These are phyloP conservation scores for Dioscorea zingiberensis DNA, from an alignment of 106 monocot species.

Conservation along the genomic window DNA sequence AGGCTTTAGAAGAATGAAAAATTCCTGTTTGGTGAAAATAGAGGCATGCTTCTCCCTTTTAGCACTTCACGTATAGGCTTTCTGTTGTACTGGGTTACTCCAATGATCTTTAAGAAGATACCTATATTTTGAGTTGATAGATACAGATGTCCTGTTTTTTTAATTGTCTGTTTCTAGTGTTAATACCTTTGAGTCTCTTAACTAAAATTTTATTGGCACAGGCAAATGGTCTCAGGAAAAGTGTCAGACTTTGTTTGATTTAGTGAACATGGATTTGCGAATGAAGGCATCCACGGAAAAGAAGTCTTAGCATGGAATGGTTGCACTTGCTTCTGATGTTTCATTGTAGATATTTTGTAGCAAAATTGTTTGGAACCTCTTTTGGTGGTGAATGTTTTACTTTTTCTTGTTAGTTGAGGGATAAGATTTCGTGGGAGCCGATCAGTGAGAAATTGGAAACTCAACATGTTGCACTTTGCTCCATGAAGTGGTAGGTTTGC, in stretches of 20 bases:
- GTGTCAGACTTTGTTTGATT: conserved; percentile 57
- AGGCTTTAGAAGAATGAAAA: no score
- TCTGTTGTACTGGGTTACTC: no score
- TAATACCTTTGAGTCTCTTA: neutral
- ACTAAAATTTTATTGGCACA: conserved; percentile 6
- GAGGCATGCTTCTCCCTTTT: no score
- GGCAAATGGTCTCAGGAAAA: conserved; percentile 62
- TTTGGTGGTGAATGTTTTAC: neutral
- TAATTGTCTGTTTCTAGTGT: no score
- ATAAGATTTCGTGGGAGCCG: conserved; percentile 82
- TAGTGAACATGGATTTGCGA: conserved; percentile 61
- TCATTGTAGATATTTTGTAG: neutral
- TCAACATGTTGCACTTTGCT: conserved; percentile 26
- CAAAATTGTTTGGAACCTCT: no score
- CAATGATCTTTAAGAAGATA: no score
- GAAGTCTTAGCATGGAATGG: conserved; percentile 29
- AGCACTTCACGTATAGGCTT: no score
- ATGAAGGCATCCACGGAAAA: conserved; percentile 45
- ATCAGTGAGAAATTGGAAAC: conserved; percentile 72
- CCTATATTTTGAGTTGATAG: no score
- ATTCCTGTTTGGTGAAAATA: no score
- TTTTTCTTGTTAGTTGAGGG: conserved; percentile 43
- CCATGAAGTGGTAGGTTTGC: conserved; percentile 55
- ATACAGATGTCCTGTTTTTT: no score
- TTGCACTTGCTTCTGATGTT: conserved; percentile 3